Percentiles rank a stretch among this genome's conserved stretches.
These are phyloP conservation scores for Avena sativa DNA, from an alignment of 176 grass and related monocot genomes.

Conservation along the genomic window DNA sequence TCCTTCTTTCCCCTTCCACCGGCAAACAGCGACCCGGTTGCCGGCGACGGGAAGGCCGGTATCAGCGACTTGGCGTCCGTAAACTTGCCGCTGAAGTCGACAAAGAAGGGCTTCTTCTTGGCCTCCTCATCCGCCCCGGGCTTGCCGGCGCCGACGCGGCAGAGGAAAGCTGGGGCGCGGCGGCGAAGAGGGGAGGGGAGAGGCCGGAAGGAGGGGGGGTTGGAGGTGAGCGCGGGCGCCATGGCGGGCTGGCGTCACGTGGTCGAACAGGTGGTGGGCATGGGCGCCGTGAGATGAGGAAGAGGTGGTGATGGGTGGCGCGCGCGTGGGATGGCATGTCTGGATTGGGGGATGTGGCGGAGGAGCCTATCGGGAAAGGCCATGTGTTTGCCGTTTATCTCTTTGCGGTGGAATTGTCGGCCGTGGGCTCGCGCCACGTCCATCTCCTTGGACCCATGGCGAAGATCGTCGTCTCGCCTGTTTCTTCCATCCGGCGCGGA, in stretches of 20 bases:
- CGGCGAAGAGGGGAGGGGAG: conserved; percentile 45
- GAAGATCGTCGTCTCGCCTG: background rate
- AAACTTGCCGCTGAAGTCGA: conserved; percentile 65
- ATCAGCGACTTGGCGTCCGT: conserved; percentile 63
- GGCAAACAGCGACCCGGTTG: conserved; percentile 50
- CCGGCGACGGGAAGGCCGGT: conserved; percentile 54
- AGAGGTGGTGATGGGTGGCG: conserved; percentile 38
- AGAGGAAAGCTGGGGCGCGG: conserved; percentile 42
- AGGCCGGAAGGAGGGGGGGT: conserved; percentile 66
- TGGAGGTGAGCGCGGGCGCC: conserved; percentile 92
- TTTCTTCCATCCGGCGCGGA: background rate
- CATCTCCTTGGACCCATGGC: conserved; percentile 27
- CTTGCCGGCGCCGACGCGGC: conserved; percentile 52
- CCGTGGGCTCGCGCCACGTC: conserved; percentile 30
- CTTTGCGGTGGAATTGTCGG: conserved; percentile 22
- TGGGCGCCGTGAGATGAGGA: conserved; percentile 57
- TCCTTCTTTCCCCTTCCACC: conserved; percentile 64
- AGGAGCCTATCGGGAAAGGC: conserved; percentile 52
- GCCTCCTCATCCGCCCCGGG: conserved; percentile 41
- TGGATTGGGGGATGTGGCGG: conserved; percentile 47
- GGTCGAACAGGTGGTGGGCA: conserved; percentile 56
- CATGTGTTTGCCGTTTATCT: conserved; percentile 53
- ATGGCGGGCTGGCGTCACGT: conserved; percentile 48
- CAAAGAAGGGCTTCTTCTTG: conserved; percentile 66
- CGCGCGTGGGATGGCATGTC: conserved; percentile 23